Evolutionary conservation across 2,329 filamentous ascomycete genomes (phyloP), one percentile per base, ranked within the genome.

Genomic region (Massarina eburnea): DNA sequence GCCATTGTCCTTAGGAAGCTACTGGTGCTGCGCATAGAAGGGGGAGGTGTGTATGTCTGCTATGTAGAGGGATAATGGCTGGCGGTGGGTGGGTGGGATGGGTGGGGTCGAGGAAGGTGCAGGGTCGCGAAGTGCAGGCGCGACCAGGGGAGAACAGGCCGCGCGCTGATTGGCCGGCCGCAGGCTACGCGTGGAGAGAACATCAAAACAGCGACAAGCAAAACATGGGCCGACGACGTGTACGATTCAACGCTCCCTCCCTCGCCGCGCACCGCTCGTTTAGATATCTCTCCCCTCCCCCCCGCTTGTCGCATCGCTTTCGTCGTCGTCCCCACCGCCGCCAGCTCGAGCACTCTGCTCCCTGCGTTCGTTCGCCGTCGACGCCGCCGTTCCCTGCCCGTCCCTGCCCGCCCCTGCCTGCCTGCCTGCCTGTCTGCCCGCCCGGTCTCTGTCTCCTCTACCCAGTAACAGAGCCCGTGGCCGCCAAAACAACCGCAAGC

Each of bases 191-290:
- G 17, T 36, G 15, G 18, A 21, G 3, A 36, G 20, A 36, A 36
- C 34, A 49, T 50, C 61, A 62, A 57, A 61, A 60, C 60, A 62
- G 54, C 55, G 54, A 55, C 54, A 52, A 52, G 48, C 55, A 52
- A 59, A 58, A 62, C 54, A 59, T 26, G 29, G 14, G 9, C 15
- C 20, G 18, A 38, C 20, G 41, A 48, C 46, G 46, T 48, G 46
- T 37, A 34, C 14, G 5, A n/a, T 18, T 22, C 46, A 49, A 37
- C 39, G 52, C 39, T 49, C 44, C 47, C 48, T 41, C 43, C 41
- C 27, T 39, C 35, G 34, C 39, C 33, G 35, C 37, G 30, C 15
- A 33, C 9, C 36, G 6, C 15, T 32, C 29, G 4, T n/a, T 35
- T 26, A 18, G 14, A 18, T 24, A 18, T 17, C 45, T 8, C 19